Evolutionary conservation across 1,284 basidiomycete species (phyloP), one percentile per base, ranked within the genome.

Genomic region (Heterobasidion irregulare): DNA sequence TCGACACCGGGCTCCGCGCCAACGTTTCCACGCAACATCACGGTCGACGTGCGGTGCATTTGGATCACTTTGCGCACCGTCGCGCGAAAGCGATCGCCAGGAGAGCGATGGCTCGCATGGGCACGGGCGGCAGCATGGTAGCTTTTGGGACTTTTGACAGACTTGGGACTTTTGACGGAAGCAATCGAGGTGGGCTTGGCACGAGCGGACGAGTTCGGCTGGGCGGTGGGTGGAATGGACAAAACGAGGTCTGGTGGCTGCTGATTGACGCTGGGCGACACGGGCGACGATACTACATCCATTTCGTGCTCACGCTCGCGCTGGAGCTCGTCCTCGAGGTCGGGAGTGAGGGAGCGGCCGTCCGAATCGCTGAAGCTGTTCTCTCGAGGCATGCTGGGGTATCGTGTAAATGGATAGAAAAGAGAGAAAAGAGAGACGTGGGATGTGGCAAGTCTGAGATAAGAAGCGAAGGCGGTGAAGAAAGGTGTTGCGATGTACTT

Each of bases 1-100:
- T 86, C 79, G 45, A 84, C 68, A 52, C 84, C 84, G 15, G 82
- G 84, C 62, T 86, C 84, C 10, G 80, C 82, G 36, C 83, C 83
- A 47, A 78, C 62, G 32, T 66, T 64, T 12, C 66, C 64, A 18
- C 64, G 61, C 34, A 68, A 60, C 53, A 82, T 60, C 43, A 70
- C 59, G 1, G 74, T 69, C 16, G 78, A 75, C 15, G 78, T 76
- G n/a, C 76, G 76, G 52, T 74, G 73, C 70, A 84, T 72, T 12
- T 75, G 69, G 56, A 84, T 83, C 49, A 84, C 71, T 64, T 79
- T 83, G 54, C 73, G 74, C 33, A 77, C 82, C 1, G 75, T 69
- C 1, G 70, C 61, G 26, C 77, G 73, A 65, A 84, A 83, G 48
- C 70, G 73, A 16, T 80, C 78, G 16, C 61, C 68, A 0, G 80